Evolutionary conservation across 306 rosid genomes (phyloP).

Genomic region (Luffa aegyptiaca): DNA sequence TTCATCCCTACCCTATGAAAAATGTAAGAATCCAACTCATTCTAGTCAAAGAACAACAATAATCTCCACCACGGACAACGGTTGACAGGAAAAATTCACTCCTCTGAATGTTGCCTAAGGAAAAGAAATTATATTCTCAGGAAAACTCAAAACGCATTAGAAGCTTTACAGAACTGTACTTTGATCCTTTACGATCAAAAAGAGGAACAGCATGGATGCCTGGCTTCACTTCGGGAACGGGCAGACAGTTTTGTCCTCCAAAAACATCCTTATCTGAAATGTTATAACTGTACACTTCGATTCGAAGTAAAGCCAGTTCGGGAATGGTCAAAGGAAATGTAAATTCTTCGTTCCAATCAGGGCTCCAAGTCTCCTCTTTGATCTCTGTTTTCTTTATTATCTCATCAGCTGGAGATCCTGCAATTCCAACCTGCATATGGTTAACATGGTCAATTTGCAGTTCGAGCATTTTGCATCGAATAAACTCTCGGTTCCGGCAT

Average conservation of each 20-base stretch:
- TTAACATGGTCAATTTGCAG: background rate
- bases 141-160: conserved; percentile 35
- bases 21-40: background rate
- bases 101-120: background rate
- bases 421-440: conserved; percentile 25
- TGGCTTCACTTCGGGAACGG: conserved; percentile 45
- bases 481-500: background rate
- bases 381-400: conserved; percentile 40
- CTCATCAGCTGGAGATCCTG: conserved; percentile 61
- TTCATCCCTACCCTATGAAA: conserved; percentile 1
- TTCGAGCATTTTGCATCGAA: background rate
- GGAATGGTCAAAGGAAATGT: conserved; percentile 62
- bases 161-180: conserved; percentile 50
- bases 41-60: background rate
- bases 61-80: background rate
- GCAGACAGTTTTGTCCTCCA: conserved; percentile 84
- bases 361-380: conserved; percentile 63
- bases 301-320: conserved; percentile 63
- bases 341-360: conserved; percentile 71
- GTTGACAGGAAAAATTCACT: conserved; percentile 3
- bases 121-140: conserved; percentile 19
- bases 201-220: conserved; percentile 70
- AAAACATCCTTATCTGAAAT: conserved; percentile 72
- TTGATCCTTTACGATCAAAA: conserved; percentile 44
- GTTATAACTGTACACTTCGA: conserved; percentile 69